Percentiles rank a stretch among this genome's conserved stretches.
These are phyloP conservation scores for Hymenoscyphus infarciens DNA, from an alignment of 2,329 filamentous ascomycete genomes.

Conservation along the genomic window DNA sequence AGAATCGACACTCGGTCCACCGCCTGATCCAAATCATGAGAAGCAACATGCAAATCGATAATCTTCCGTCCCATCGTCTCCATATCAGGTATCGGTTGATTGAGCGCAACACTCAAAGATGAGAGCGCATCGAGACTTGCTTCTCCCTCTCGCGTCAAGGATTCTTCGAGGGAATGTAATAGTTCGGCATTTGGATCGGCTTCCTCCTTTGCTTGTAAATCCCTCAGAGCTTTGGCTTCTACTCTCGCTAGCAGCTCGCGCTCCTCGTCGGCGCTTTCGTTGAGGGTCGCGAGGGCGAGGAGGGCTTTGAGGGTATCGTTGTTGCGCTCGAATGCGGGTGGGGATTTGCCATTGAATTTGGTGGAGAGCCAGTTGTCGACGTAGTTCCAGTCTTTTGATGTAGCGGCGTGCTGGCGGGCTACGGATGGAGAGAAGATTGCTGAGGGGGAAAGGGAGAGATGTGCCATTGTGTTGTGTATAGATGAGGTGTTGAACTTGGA, in stretches of 20 bases:
- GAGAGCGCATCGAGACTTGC: conserved; percentile 57
- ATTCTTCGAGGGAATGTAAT: conserved; percentile 51
- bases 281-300: conserved; percentile 68
- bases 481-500: neutral
- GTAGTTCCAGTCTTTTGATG: conserved; percentile 87
- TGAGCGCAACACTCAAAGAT: conserved; percentile 45
- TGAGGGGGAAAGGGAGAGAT: conserved; percentile 36
- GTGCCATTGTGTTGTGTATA: conserved; percentile 31
- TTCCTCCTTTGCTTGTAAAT: conserved; percentile 44
- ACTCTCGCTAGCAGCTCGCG: conserved; percentile 53
- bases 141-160: conserved; percentile 52
- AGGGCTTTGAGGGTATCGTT: conserved; percentile 75
- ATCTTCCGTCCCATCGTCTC: conserved; percentile 50
- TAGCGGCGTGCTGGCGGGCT: conserved; percentile 71
- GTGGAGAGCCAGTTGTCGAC: conserved; percentile 78
- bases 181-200: conserved; percentile 40
- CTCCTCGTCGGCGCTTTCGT: conserved; percentile 75
- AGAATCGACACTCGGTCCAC: conserved; percentile 52
- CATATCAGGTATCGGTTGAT: conserved; percentile 41
- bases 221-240: conserved; percentile 56
- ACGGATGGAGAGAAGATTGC: conserved; percentile 67
- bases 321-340: conserved; percentile 81
- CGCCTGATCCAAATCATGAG: conserved; percentile 53
- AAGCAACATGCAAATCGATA: conserved; percentile 52
- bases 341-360: conserved; percentile 60